Base-by-base conservation (phyloP, 2,329 filamentous ascomycete species). In the Dichotomopilus funicola region DNA sequence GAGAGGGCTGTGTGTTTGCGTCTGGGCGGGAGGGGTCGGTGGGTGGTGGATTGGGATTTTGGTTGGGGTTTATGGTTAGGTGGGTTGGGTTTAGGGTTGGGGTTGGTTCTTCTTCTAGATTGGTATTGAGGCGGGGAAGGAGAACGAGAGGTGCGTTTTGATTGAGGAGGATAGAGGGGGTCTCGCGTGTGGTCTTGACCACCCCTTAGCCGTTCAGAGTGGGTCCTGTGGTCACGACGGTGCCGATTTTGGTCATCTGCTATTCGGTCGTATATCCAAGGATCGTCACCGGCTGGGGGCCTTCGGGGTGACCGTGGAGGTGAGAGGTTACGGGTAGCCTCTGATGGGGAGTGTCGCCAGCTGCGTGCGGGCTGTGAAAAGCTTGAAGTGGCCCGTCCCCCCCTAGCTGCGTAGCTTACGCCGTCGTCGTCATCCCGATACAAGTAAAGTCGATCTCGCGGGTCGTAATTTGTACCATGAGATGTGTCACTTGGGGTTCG, bases 401-500 rank as follows among this genome's bases (percentile, higher is more conserved):
- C n/a, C 34, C 37, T 12, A 7, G 38, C 8, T 27, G 8, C 36
- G 43, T 38, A 34, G 3, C 34, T 11, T 11, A 27, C 19, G 19
- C 19, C 7, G 6, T 51, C 33, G 2, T 57, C 54, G 12, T 59
- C 55, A 47, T 55, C 46, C 9, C 48, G 44, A 19, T 56, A 55
- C 13, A 58, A 49, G 49, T 61, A 59, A 35, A 51, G 56, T 45
- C 49, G 54, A 41, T 59, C 55, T 10, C 54, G 47, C 2, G 59
- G 56, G 35, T 59, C 54, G 41, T 61, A 59, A 54, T 61, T 46
- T 1, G 56, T 59, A 44, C 55, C 57, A 27, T 49, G 37, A 19
- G 44, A 58, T 36, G 45, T 35, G 19, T 35, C 33, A 6, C 49
- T 49, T 36, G 48, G 33, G 3, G 51, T 37, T 7, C 55, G 49